These are phyloP conservation scores for Lecanicillium sp. DNA, from an alignment of 2,329 filamentous ascomycete species.

Conservation along the genomic window DNA sequence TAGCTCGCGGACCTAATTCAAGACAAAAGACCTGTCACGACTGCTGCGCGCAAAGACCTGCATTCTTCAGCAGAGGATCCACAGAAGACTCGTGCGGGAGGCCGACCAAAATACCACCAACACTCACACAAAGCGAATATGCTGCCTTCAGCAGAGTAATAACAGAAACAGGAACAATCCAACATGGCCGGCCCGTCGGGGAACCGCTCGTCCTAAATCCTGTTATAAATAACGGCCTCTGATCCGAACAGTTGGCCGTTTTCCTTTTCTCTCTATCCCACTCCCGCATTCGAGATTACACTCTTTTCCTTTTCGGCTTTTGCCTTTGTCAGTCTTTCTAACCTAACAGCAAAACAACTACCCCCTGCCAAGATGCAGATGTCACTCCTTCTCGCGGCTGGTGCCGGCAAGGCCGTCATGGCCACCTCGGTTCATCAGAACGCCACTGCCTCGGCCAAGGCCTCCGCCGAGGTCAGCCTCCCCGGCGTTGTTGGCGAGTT, in stretches of 20 bases:
- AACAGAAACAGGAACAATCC: neutral
- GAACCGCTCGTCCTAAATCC: neutral
- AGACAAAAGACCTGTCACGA: constrained; percentile 7
- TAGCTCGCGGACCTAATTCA: neutral
- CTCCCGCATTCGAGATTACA: constrained; percentile 26
- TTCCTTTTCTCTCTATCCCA: constrained; percentile 17
- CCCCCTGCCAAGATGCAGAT: constrained; percentile 24
- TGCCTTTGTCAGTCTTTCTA: constrained; percentile 23
- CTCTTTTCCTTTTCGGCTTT: constrained; percentile 21
- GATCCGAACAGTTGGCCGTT: constrained; percentile 15
- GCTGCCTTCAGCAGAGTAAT: neutral
- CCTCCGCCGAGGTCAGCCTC: neutral
- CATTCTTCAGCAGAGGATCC: constrained; percentile 7
- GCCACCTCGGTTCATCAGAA: constrained; percentile 18
- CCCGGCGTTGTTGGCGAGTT: constrained; percentile 10
- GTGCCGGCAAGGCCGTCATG: constrained; percentile 25
- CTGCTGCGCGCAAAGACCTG: neutral
- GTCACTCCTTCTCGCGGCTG: constrained; percentile 25
- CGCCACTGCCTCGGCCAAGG: neutral
- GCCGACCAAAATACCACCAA: neutral
- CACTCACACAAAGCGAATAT: neutral
- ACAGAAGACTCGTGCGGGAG: neutral
- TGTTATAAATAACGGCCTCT: constrained; percentile 24
- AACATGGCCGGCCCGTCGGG: neutral
- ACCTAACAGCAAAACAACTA: neutral